Evolutionary conservation across 768 basidiomycete species (phyloP).

Genomic region (Panus rudis): DNA sequence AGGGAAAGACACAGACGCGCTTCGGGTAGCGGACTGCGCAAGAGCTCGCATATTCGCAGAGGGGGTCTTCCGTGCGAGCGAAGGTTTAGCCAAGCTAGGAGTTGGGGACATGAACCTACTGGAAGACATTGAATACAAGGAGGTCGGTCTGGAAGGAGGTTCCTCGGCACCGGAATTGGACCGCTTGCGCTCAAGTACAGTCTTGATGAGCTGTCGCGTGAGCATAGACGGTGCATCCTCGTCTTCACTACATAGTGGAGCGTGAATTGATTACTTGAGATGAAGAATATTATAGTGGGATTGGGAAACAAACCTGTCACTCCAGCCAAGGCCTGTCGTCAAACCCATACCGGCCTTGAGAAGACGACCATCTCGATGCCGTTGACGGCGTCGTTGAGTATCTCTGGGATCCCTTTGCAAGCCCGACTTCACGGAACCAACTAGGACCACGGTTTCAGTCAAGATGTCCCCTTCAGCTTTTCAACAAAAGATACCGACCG

Average conservation of each 20-base stretch:
- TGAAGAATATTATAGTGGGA: background rate
- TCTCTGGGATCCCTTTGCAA: slow-evolving; percentile 30
- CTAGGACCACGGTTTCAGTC: slow-evolving; percentile 10
- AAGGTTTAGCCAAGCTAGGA: background rate
- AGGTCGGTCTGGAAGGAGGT: background rate
- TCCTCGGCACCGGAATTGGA: slow-evolving; percentile 7
- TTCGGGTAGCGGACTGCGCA: slow-evolving; percentile 4
- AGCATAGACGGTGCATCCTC: slow-evolving; percentile 34
- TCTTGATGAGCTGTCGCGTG: slow-evolving; percentile 29
- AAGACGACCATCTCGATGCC: slow-evolving; percentile 31
- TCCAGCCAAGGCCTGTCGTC: slow-evolving; percentile 37
- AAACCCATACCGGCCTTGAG: slow-evolving; percentile 33
- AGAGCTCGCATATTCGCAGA: background rate
- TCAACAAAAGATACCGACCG: slow-evolving; percentile 14
- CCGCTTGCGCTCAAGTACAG: slow-evolving; percentile 21
- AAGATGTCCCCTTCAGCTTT: background rate
- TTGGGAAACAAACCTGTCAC: slow-evolving; percentile 26
- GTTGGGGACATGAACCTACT: slow-evolving; percentile 7
- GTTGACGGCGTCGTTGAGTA: slow-evolving; percentile 24
- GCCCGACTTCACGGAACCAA: slow-evolving; percentile 25
- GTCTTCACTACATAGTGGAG: slow-evolving; percentile 26
- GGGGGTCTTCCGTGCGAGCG: background rate
- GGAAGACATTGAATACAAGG: background rate
- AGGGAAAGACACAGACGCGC: slow-evolving; percentile 4
- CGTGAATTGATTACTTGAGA: background rate